Evolutionary conservation across 2,329 filamentous ascomycete species (phyloP), one percentile per base, ranked within the genome.

Genomic region (Claviceps sp.): DNA sequence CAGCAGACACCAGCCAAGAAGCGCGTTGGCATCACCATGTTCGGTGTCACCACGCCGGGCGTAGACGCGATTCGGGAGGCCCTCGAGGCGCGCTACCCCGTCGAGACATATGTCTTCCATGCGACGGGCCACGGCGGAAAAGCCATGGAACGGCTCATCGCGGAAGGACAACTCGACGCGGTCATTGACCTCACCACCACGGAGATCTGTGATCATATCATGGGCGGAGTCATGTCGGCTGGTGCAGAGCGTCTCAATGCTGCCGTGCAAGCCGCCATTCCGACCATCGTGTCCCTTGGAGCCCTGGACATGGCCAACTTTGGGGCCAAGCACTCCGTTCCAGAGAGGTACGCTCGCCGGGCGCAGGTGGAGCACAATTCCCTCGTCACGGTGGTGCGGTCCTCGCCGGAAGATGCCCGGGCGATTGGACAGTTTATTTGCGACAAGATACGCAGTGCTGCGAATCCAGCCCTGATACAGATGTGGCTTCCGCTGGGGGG

Each of bases 141-240:
- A 49, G 80, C 83, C 0, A 84, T 87, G 83, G 84, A 87, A 61
- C 70, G 79, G 1, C 68, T 87, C 2, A 66, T 85, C 1, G 60
- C 62, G 0, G 77, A 82, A 57, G 71, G 71, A 0, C 66, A 69
- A n/a, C 67, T 88, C 1, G 80, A 85, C 58, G 84, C 78, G 0
- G 74, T 87, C 0, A 66, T 87, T 3, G 84, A 88, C 59, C 65
- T 87, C n/a, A 87, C 84, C 0, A 87, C 83, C 0, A 85, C 82
- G 0, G 84, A 88, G 59, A 72, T 85, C 18, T 78, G 77, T 44
- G 84, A 87, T 59, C 67, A 79, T 47, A 56, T 85, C 1, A 75
- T 77, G 16, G 84, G 81, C 0, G 83, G 84, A 0, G 72, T 79
- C 3, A 75, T 87, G 67, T 75, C 72, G 34, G 82, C 82, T 0